Base-by-base conservation (phyloP, 108 stramenopile species). In the Nitzschia putrida region DNA sequence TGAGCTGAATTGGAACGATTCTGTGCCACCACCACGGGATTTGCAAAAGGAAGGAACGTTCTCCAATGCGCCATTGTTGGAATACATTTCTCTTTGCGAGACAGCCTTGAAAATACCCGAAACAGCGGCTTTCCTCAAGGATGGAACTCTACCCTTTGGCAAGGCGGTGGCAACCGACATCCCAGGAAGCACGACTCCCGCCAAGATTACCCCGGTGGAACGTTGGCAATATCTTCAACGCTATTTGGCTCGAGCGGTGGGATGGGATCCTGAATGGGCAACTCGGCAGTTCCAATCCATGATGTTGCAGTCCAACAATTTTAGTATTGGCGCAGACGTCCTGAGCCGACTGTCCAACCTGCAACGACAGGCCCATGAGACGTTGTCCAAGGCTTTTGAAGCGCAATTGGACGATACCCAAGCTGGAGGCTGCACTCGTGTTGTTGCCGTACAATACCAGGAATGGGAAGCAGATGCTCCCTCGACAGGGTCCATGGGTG, bases 361-460 rank as follows among this genome's bases (percentile, higher is more conserved):
- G 60, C 29, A 73, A n/a, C 60, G 64, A 8, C 25, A 76, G 37
- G 81, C 83, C 83, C 57, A 57, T 6, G 66, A 66, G 1, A 81
- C 69, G 2, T 57, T 74, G 8, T 76, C 70, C 24, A 66, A 79
- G 26, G 83, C 83, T 0, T 64, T 56, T 1, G n/a, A 71, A 0
- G 29, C 61, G 4, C n/a, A 26, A 7, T 53, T 77, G 10, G 76
- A 68, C n/a, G 69, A 78, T 50, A 23, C 55, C 4, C 57, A 66
- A 13, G 73, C 84, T n/a, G 88, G 86, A 49, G 89, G 89, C 3
- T 79, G 71, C 21, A 91, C 89, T 14, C 53, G 86, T 25, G 81
- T 91, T 10, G 74, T 88, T 16, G 79, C 73, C 50, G 89, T 91
- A 16, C 73, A 80, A 12, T 85, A 84, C 69, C 83, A 87, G 12